These are phyloP conservation scores for Solanum commersonii DNA, from an alignment of 257 asterid genomes.

Conservation along the genomic window DNA sequence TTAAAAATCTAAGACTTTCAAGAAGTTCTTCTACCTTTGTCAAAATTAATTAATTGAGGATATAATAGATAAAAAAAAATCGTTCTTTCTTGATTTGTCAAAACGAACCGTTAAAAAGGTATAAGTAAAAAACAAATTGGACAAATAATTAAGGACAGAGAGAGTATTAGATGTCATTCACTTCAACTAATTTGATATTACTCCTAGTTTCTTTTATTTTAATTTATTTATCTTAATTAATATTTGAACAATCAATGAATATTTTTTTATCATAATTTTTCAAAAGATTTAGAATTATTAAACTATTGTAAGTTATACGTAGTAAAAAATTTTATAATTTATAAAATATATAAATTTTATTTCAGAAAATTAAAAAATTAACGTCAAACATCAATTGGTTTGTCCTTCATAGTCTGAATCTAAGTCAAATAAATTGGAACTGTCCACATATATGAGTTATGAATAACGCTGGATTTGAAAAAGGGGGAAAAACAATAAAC, in stretches of 20 bases:
- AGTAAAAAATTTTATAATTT: not conserved
- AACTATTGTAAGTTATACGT: not conserved
- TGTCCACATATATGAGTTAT: not conserved
- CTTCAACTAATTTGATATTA: not conserved
- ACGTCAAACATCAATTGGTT: not conserved
- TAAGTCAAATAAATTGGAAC: not conserved
- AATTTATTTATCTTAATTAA: not conserved
- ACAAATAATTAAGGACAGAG: not conserved
- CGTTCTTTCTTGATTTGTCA: not conserved
- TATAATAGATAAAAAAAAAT: no score
- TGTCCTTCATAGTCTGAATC: not conserved
- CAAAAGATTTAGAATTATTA: not conserved
- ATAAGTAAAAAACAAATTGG: no score
- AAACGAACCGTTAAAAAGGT: no score
- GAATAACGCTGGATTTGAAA: not conserved
- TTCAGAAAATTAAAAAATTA: not conserved
- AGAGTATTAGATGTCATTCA: not conserved
- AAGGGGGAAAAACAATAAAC: not conserved
- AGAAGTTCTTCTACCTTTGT: no score
- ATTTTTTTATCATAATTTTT: not conserved
- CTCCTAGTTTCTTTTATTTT: not conserved
- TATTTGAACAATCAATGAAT: not conserved
- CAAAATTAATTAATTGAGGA: no score
- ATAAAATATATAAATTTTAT: not conserved
- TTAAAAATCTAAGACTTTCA: no score